Conservation (phyloP, 148 eudicot genomes). For the Amaranthus cruentus region DNA sequence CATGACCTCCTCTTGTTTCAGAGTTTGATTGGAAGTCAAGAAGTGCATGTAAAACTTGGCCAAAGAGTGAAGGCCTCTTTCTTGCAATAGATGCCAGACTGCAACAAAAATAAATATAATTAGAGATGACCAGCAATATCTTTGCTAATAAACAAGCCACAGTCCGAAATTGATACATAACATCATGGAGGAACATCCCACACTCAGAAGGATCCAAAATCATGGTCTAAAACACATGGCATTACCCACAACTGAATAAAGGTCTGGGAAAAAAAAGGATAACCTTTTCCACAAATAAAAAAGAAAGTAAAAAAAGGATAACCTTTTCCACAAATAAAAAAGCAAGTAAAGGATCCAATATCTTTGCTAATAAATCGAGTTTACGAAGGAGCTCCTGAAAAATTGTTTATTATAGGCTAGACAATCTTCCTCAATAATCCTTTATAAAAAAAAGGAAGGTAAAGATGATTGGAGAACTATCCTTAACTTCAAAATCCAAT, state of each 20-base stretch:
- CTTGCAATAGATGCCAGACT: slow-evolving; percentile 84
- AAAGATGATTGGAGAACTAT: not conserved
- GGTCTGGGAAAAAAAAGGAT: not conserved
- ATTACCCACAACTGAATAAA: not conserved
- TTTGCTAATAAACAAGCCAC: not conserved
- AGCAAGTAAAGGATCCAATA: no score
- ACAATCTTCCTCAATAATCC: not conserved
- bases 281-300: no score
- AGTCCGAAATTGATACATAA: not conserved
- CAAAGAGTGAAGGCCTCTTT: slow-evolving; percentile 63
- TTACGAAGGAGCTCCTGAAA: no score
- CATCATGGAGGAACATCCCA: not conserved
- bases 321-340: no score
- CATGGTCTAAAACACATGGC: not conserved
- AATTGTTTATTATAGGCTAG: not conserved
- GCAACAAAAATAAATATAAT: slow-evolving; percentile 27
- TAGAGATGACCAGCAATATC: slow-evolving; percentile 9
- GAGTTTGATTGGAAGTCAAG: slow-evolving; percentile 61
- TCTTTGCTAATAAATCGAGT: no score
- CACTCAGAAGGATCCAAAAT: not conserved
- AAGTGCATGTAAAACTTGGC: slow-evolving; percentile 51
- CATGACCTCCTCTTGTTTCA: slow-evolving; percentile 63
- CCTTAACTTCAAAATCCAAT: not conserved
- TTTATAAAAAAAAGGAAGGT: not conserved
- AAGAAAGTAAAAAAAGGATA: no score